Evolutionary conservation across 805 yeast genomes (phyloP).

Genomic region (Metschnikowia koreensis): DNA sequence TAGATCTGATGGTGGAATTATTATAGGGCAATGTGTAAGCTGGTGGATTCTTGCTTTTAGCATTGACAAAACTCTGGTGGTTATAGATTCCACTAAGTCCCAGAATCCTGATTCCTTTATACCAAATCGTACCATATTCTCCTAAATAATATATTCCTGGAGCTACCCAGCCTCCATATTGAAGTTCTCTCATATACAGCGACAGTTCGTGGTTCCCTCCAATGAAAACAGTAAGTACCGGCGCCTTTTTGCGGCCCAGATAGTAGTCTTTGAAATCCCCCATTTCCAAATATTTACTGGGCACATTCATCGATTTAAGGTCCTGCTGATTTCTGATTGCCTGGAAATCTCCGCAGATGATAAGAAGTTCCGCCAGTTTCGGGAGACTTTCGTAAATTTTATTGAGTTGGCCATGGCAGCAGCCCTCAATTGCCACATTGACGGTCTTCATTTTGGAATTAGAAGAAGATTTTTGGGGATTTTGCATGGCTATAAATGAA

Average conservation of each 20-base stretch:
- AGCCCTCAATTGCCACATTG: constrained; percentile 76
- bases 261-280: constrained; percentile 84
- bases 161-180: constrained; percentile 91
- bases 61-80: constrained; percentile 25
- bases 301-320: constrained; percentile 69
- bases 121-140: constrained; percentile 69
- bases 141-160: constrained; percentile 86
- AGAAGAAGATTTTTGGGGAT: neutral
- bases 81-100: constrained; percentile 87
- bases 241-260: constrained; percentile 58
- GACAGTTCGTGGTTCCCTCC: constrained; percentile 98
- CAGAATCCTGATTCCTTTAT: constrained; percentile 69
- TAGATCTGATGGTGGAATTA: constrained; percentile 47
- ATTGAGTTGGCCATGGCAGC: constrained; percentile 81
- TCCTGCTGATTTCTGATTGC: constrained; percentile 67
- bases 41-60: constrained; percentile 4
- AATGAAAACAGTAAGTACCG: constrained; percentile 73
- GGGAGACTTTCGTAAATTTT: constrained; percentile 45
- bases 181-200: constrained; percentile 66
- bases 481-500: neutral
- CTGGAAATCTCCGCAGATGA: constrained; percentile 93
- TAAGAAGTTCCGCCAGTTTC: constrained; percentile 37
- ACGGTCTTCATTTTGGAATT: constrained; percentile 9
- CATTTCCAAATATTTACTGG: constrained; percentile 65
- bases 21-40: constrained; percentile 45